Base-by-base conservation (phyloP, 2,329 filamentous ascomycete genomes). In the Scopulariopsis brevicaulis region DNA sequence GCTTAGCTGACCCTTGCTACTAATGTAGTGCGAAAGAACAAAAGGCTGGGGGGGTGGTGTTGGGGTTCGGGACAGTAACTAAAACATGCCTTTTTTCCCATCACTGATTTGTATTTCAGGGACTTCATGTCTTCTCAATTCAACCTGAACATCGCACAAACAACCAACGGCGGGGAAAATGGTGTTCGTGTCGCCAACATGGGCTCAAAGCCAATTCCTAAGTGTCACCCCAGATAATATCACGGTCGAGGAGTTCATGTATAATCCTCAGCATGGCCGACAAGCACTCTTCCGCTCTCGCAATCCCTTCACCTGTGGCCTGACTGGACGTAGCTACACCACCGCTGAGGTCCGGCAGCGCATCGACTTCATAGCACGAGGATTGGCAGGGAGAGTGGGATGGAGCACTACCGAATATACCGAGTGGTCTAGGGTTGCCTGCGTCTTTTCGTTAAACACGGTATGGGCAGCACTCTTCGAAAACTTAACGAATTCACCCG, bases 391-490 rank as follows among this genome's bases (percentile, higher is more conserved):
- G 63, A 83, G 89, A 63, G 73, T 92, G 59, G 84, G 82, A 57
- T 90, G 87, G 81, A 67, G 77, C 18, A 81, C 85, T 1, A 86
- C 89, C 63, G 68, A 81, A 56, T 87, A 85, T 6, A 80, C 81
- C 0, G 86, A 90, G 65, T 91, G 85, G 83, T 87, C 92, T 63
- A 92, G 91, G 70, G 84, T 90, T 22, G 71, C 87, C 51, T 84
- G 77, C 3, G 75, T 90, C 43, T 92, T 88, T 70, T 84, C 83
- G 24, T 69, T 89, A 60, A 94, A 93, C 65, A 86, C 87, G 37
- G 69, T 75, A n/a, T n/a, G n/a, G n/a, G n/a, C n/a, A n/a, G n/a
- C n/a, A n/a, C 2, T 20, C n/a, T 6, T 20, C 8, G 4, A 20
- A 10, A n/a, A 4, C 14, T 22, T 4, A 10, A 43, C 10, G n/a